These are phyloP conservation scores for Coemansia sp. DNA, from an alignment of 192 early-diverging fungal genomes.

Conservation along the genomic window DNA sequence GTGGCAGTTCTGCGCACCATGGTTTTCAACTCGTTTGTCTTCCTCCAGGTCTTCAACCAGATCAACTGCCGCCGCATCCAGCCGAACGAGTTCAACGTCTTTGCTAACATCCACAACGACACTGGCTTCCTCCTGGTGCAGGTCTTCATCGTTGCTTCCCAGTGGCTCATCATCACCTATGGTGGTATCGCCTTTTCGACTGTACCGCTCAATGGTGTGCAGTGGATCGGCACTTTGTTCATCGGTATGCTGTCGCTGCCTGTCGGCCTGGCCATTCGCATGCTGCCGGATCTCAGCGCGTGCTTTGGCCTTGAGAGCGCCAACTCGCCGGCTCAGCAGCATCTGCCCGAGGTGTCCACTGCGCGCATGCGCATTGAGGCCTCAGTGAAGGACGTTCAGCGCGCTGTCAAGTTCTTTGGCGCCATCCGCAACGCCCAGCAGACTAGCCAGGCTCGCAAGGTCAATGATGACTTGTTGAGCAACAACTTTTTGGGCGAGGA, in stretches of 20 bases:
- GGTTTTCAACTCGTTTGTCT: conserved; percentile 94
- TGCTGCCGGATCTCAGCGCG: conserved; percentile 72
- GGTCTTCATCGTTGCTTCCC: conserved; percentile 68
- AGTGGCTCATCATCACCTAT: conserved; percentile 85
- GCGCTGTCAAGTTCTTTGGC: conserved; percentile 57
- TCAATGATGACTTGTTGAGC: not conserved
- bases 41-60: conserved; percentile 89
- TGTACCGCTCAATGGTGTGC: conserved; percentile 59
- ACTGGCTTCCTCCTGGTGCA: conserved; percentile 81
- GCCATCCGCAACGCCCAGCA: conserved; percentile 57
- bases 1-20: conserved; percentile 68
- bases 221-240: conserved; percentile 82
- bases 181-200: conserved; percentile 92
- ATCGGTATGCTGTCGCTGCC: conserved; percentile 83
- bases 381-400: conserved; percentile 47
- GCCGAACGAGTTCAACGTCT: conserved; percentile 90
- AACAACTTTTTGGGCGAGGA: conserved; percentile 41
- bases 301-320: conserved; percentile 58
- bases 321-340: conserved; percentile 55
- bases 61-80: conserved; percentile 83
- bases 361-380: conserved; percentile 55
- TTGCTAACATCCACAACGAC: conserved; percentile 83
- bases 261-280: conserved; percentile 77
- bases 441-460: conserved; percentile 1
- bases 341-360: conserved; percentile 50